Evolutionary conservation across 768 basidiomycete genomes (phyloP), one percentile per base, ranked within the genome.

Genomic region (Russula ochroleuca): DNA sequence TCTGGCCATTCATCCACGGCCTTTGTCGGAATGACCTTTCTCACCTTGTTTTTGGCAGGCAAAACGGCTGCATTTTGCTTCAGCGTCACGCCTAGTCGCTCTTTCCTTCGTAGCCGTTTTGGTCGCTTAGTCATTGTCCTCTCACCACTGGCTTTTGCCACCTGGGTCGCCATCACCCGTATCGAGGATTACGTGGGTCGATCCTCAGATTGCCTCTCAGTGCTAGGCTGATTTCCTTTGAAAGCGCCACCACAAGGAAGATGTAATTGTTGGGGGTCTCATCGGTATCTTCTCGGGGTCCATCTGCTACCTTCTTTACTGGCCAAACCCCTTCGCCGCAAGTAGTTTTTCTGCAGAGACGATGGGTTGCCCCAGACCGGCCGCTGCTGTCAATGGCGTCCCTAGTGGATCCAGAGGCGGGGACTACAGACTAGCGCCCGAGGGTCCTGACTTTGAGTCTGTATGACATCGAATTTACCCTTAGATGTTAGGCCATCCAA

Each of bases 1-100:
- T 86, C 85, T 13, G 86, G 86, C 7, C 86, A 88, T 70, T 85
- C 86, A 1, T 85, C 85, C 1, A 81, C 82, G 13, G 86, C 81
- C 9, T 87, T 85, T 69, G 77, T 82, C 2, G 85, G 85, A 35
- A 86, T 87, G 83, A 76, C 80, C 25, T 84, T 86, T 67, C 69
- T 85, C 23, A 80, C 83, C 5, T 76, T 88, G 10, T 86, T 81
- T 75, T 72, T 87, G 15, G 85, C 85, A 33, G 82, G 83, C n/a
- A 80, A 83, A 70, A 86, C 85, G 6, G 81, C 81, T 9, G 83
- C 83, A 6, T 83, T 82, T 81, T 80, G 80, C 62, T 81, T 83
- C 68, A 69, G 70, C 28, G 69, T 75, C 21, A 73, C 80, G 7
- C 33, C 75, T 66, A 68, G 73, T 73, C 47, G 75, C 65, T 77